Conservation (phyloP, 2,329 filamentous ascomycete genomes). For the Talaromyces sp. region DNA sequence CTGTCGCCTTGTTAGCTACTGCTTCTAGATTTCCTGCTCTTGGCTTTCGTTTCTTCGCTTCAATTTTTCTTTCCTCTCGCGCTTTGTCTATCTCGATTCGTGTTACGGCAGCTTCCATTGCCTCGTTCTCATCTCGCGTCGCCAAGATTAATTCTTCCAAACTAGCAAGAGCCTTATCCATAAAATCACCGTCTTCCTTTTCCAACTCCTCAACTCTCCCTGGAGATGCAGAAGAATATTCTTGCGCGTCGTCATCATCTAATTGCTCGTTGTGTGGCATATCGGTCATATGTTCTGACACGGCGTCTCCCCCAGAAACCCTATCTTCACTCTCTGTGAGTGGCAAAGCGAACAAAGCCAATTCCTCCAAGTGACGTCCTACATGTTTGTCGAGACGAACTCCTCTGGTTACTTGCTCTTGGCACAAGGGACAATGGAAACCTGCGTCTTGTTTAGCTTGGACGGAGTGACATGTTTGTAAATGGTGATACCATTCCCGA, state of each 20-base stretch:
- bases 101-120: no score
- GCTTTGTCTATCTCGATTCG: no score
- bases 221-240: background rate
- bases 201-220: no score
- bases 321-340: background rate
- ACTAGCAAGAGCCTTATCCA: no score
- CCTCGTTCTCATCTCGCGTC: no score
- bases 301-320: background rate
- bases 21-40: no score
- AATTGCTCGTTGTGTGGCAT: background rate
- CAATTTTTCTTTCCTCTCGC: no score
- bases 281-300: background rate
- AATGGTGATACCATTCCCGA: conserved; percentile 20
- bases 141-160: no score
- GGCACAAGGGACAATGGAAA: conserved; percentile 1
- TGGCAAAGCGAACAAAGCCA: conserved; percentile 21
- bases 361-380: conserved; percentile 22
- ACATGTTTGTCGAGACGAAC: conserved; percentile 18
- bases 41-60: no score
- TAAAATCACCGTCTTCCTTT: no score
- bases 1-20: no score
- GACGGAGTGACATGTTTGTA: background rate
- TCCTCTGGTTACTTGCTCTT: background rate
- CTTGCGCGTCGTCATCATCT: background rate
- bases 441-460: background rate